phyloP scores from a whole-genome alignment of 23 red algal genomes.

The Gracilaria domingensis region DNA sequence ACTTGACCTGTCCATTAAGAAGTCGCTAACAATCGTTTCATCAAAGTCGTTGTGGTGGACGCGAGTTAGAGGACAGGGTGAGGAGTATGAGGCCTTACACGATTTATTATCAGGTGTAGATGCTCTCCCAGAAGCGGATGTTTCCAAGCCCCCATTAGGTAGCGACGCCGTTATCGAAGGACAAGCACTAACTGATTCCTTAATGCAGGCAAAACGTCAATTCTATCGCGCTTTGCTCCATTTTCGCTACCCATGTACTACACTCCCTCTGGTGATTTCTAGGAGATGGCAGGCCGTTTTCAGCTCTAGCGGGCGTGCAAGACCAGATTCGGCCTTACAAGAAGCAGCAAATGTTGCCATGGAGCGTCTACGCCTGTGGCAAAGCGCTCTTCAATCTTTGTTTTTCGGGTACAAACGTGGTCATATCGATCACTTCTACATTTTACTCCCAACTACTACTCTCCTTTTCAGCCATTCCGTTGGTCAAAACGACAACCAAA shows the following conservation, averaged over 20 bases:
- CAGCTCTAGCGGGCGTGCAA: background rate
- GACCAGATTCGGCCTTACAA: constrained; percentile 18
- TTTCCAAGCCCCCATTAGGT: background rate
- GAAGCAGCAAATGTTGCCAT: constrained; percentile 33
- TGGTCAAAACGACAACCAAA: background rate
- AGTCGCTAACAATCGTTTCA: constrained; percentile 17
- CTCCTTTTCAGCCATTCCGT: constrained; percentile 43
- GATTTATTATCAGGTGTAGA: constrained; percentile 24
- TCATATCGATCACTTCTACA: constrained; percentile 52
- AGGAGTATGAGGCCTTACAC: constrained; percentile 38
- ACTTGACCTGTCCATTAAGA: constrained; percentile 57
- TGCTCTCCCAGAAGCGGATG: background rate
- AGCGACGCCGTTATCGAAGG: background rate
- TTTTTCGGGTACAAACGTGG: constrained; percentile 58
- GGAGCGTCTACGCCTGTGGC: constrained; percentile 55
- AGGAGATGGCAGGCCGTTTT: constrained; percentile 44
- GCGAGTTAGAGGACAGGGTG: constrained; percentile 15
- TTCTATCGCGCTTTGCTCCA: constrained; percentile 50
- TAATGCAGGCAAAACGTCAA: constrained; percentile 24
- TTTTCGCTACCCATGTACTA: constrained; percentile 58
- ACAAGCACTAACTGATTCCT: constrained; percentile 15
- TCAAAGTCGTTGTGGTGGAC: constrained; percentile 38
- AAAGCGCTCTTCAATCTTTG: constrained; percentile 61
- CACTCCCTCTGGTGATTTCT: constrained; percentile 31
- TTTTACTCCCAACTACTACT: constrained; percentile 48